phyloP scores from a whole-genome alignment of 768 basidiomycete species.

The Pleurotus ostreatus region DNA sequence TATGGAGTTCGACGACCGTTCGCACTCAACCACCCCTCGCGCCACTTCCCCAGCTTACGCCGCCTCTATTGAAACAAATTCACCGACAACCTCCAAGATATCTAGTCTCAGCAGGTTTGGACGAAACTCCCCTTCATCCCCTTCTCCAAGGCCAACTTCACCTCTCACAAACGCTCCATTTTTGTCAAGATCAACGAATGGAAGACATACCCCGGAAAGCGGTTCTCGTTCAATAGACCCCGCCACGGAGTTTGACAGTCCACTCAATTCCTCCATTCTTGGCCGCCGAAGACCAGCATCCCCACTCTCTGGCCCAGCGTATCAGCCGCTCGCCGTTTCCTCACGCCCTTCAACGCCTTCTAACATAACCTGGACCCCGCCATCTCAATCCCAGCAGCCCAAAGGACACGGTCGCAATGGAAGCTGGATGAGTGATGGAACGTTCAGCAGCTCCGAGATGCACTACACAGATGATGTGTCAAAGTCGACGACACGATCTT shows the following conservation, averaged over 20 bases:
- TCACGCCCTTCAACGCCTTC: constrained; percentile 70
- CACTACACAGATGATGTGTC: constrained; percentile 30
- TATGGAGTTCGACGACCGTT: constrained; percentile 65
- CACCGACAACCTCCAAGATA: constrained; percentile 27
- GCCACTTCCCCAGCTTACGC: constrained; percentile 62
- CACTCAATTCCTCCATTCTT: constrained; percentile 48
- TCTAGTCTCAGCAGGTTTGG: constrained; percentile 45
- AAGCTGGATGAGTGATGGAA: constrained; percentile 50
- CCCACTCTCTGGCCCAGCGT: constrained; percentile 58
- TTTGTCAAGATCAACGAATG: constrained; percentile 60
- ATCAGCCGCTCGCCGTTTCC: constrained; percentile 55
- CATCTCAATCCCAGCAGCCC: constrained; percentile 19
- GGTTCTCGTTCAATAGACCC: constrained; percentile 28
- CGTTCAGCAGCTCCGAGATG: constrained; percentile 25
- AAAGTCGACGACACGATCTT: constrained; percentile 40
- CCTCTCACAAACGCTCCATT: constrained; percentile 42
- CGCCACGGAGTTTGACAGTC: constrained; percentile 39
- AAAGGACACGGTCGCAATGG: constrained; percentile 50
- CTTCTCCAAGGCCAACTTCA: constrained; percentile 43
- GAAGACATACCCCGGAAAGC: constrained; percentile 62
- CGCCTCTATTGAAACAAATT: constrained; percentile 23
- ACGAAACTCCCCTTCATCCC: constrained; percentile 49
- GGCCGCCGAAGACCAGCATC: constrained; percentile 67
- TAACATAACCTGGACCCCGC: constrained; percentile 66
- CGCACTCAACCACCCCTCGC: constrained; percentile 76